Evolutionary conservation across 2,329 filamentous ascomycete genomes (phyloP).

Genomic region (Aspergillus sp.): DNA sequence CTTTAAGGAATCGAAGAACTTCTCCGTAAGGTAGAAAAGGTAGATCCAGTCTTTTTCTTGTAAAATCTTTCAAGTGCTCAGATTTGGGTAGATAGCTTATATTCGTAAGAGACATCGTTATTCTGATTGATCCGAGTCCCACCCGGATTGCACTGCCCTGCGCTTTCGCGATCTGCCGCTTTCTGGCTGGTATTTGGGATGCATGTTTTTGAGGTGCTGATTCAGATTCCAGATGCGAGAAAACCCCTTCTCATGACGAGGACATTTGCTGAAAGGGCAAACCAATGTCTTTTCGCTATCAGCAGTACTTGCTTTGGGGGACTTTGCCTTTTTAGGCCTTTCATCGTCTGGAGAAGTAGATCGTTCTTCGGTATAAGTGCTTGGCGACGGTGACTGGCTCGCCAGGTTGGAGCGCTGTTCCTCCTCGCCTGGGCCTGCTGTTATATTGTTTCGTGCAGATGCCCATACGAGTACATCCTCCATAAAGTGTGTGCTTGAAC

Average conservation of each 20-base stretch:
- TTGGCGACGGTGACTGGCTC: constrained; percentile 14
- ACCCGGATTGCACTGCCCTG: background rate
- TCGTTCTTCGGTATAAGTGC: constrained; percentile 18
- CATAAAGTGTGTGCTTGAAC: background rate
- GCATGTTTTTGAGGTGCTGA: constrained; percentile 39
- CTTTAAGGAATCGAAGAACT: background rate
- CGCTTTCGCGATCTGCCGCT: constrained; percentile 5
- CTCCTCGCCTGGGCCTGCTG: constrained; percentile 33
- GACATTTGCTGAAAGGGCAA: constrained; percentile 38
- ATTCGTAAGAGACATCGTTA: background rate
- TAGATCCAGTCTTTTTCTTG: background rate
- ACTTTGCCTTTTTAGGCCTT: constrained; percentile 1
- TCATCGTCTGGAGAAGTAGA: constrained; percentile 21
- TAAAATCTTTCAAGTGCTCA: background rate
- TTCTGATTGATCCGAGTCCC: constrained; percentile 1
- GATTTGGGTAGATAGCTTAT: background rate
- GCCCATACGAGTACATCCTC: background rate
- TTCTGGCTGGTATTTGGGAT: constrained; percentile 28
- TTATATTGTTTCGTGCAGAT: background rate
- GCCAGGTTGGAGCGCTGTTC: background rate
- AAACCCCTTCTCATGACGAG: constrained; percentile 38
- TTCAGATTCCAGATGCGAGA: constrained; percentile 44
- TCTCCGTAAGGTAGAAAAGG: background rate
- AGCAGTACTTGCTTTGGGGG: background rate
- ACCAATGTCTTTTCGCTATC: constrained; percentile 21